Evolutionary conservation across 1,139 yeast species (phyloP).

Genomic region (Kurtzmaniella quercitrusa): DNA sequence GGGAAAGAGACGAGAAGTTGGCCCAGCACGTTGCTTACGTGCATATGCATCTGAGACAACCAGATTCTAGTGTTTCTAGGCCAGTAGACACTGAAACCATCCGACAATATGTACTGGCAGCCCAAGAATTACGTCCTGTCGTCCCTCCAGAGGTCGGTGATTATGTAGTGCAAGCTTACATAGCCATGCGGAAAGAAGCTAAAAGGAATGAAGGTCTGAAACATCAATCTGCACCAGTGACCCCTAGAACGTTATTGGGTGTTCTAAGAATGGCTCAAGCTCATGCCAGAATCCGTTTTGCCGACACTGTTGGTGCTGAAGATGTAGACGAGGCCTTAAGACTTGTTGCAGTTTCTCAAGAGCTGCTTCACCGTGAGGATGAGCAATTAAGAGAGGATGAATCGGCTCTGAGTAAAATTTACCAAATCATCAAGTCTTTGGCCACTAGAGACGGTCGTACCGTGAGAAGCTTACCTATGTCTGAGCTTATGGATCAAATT

Average conservation of each 20-base stretch:
- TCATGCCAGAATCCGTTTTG: slow-evolving; percentile 82
- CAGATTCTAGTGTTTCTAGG: slow-evolving; percentile 58
- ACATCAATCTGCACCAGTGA: slow-evolving; percentile 79
- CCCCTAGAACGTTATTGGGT: slow-evolving; percentile 92
- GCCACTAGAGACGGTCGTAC: slow-evolving; percentile 41
- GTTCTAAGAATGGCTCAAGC: slow-evolving; percentile 93
- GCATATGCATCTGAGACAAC: slow-evolving; percentile 89
- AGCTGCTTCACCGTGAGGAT: slow-evolving; percentile 62
- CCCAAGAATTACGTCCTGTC: slow-evolving; percentile 80
- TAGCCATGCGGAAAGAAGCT: slow-evolving; percentile 88
- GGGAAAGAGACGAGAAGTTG: slow-evolving; percentile 77
- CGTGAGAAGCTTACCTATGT: slow-evolving; percentile 47
- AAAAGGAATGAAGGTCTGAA: slow-evolving; percentile 73
- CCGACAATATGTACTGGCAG: slow-evolving; percentile 84
- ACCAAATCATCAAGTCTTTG: slow-evolving; percentile 52
- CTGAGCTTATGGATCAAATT: slow-evolving; percentile 61
- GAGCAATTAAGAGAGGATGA: slow-evolving; percentile 48
- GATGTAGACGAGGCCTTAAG: slow-evolving; percentile 97
- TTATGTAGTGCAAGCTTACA: slow-evolving; percentile 81
- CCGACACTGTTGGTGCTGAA: slow-evolving; percentile 60
- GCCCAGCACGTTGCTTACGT: slow-evolving; percentile 95
- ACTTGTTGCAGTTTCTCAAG: slow-evolving; percentile 78
- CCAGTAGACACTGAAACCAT: slow-evolving; percentile 79
- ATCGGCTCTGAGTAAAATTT: slow-evolving; percentile 54
- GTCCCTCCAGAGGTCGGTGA: slow-evolving; percentile 87